Evolutionary conservation across 192 early-diverging fungal species (phyloP), one percentile per base, ranked within the genome.

Genomic region (Lobosporangium transversale): DNA sequence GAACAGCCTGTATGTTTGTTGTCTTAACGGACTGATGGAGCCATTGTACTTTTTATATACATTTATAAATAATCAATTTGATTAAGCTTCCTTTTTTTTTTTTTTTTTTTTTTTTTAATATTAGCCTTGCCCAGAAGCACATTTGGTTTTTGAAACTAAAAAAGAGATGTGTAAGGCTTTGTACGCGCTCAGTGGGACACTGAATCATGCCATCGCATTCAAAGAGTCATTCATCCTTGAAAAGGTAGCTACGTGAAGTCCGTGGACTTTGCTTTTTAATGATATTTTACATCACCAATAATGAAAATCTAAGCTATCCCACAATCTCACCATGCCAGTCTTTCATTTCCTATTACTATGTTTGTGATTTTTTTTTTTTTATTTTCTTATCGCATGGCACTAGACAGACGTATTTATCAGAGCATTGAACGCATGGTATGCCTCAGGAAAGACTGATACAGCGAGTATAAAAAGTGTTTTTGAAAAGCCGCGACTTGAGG

Each of bases 131-230:
- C 53, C 62, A 21, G 33, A 58, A 17, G 53, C 69, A 18, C 53
- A 55, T 10, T 21, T 33, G 42, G 53, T 71, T 2, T 62, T 71
- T 20, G 69, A 71, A 32, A 71, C 60, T 20, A 71, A 71, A 54
- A 63, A 56, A 40, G 61, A 71, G 29, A 55, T 64, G 47, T 63
- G 69, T 51, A 71, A 71, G 31, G 61, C 69, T 9, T 64, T 71
- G 12, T 71, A 71, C 43, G 69, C 69, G 17, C 61, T 71, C 4
- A 64, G 61, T 26, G 60, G 69, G 12, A 71, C 61, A 29, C 30
- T 71, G 12, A 71, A 71, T 20, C 61, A 63, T 43, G 69, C 69
- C 9, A 71, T 71, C 36, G 69, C 53, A 12, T 64, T 64, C 29
- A 71, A 71, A 36, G 69, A 71, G 54, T 44, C 35, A 11, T 64